Conservation (phyloP, 805 yeast species). For the Ogataea zsoltii region DNA sequence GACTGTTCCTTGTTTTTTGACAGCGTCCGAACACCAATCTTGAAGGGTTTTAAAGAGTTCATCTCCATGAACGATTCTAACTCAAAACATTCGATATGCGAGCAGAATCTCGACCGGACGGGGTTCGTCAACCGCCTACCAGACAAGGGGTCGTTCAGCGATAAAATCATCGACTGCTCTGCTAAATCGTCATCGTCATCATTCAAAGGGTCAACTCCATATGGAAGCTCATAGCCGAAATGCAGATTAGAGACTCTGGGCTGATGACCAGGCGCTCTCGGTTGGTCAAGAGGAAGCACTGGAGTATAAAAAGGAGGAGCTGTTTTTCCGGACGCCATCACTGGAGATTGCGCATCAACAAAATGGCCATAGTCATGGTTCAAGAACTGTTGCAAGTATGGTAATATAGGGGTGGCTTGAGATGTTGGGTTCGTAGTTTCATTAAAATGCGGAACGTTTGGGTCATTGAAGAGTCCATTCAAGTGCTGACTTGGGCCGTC, state of each 20-base stretch:
- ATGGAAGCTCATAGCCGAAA: conserved; percentile 3
- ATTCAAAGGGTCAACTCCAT: not conserved
- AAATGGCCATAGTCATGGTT: not conserved
- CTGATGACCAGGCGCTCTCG: not conserved
- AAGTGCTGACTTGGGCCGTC: not conserved
- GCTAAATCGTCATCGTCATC: conserved; percentile 32
- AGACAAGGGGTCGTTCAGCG: conserved; percentile 35
- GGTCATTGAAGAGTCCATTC: not conserved
- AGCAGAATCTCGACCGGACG: conserved; percentile 32
- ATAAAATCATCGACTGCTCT: conserved; percentile 30
- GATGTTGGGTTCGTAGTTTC: not conserved
- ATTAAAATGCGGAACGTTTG: not conserved
- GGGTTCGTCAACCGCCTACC: conserved; percentile 33
- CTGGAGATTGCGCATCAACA: not conserved
- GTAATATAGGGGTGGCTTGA: not conserved
- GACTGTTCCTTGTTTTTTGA: conserved; percentile 15
- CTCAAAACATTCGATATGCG: conserved; percentile 39
- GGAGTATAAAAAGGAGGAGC: too few species aligned
- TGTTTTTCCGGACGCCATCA: too few species aligned
- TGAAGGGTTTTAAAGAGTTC: conserved; percentile 31
- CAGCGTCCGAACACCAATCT: conserved; percentile 23
- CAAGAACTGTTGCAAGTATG: conserved; percentile 1
- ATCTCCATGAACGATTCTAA: conserved; percentile 31
- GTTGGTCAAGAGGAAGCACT: not conserved
- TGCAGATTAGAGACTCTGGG: not conserved